Base-by-base conservation (phyloP, 371 early-diverging fungal species). In the Mortierella sp. region DNA sequence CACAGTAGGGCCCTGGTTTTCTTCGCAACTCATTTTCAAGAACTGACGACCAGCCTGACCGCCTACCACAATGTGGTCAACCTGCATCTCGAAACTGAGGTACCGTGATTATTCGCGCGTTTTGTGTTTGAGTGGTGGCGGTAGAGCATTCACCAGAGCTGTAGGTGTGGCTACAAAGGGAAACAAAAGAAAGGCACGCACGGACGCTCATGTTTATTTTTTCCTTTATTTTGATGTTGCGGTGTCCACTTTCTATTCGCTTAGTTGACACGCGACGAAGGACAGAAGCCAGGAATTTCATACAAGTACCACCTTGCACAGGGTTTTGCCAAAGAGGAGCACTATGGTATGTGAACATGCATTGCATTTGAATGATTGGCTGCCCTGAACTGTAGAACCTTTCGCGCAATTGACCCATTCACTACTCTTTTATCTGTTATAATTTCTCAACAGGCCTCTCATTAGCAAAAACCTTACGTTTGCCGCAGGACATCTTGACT, bases 1-100 rank as follows among this genome's bases (percentile, higher is more conserved):
- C 79, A 86, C 19, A 86, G 87, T 7, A 68, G 92, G 90, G 90
- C 93, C 0, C 88, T 91, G 67, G 89, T 90, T 14, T 94, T 93
- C 71, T 90, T 95, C 79, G 91, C 92, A 4, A 94, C 95, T 0
- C 95, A 94, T 77, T 90, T 94, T 66, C 91, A 89, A 66, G 91
- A 92, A 66, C 82, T 94, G 3, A 87, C 92, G 3, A 55, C 65
- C 31, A 81, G 80, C 5, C 76, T 94, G 53, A 75, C 87, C 31
- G 80, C 85, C 1, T 92, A 92, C 75, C 91, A 93, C 13, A 94
- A 91, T 63, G 93, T 93, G 11, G 92, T 91, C 11, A 92, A 90
- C 47, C 80, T 94, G 52, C 93, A 92, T 53, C 86, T 94, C 34
- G 82, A 91, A 39, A 90, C 91, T 5, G 86, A 89, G 65, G 87